Base-by-base conservation (phyloP, 495 filamentous ascomycete genomes). In the Astrocystis sublimbata region DNA sequence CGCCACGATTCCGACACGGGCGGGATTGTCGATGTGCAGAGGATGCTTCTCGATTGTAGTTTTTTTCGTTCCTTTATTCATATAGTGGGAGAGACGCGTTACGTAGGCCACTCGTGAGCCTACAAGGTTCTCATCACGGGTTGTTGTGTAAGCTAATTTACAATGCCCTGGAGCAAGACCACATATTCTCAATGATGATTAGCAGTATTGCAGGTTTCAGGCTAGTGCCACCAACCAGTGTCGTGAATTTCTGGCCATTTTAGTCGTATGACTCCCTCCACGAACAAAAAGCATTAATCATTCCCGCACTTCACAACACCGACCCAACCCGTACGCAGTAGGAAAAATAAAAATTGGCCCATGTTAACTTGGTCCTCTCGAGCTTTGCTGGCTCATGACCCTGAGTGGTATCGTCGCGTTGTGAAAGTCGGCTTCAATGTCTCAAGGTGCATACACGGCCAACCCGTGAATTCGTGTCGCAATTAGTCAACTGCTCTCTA, bases 401-500 rank as follows among this genome's bases (percentile, higher is more conserved):
- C 35, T 60, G 43, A 56, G 51, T 33, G 36, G 40, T 59, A 51
- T 71, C 69, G 65, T 67, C 63, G 59, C 68, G 65, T 74, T 61
- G 57, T 74, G 58, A 65, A 65, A 58, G 50, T 67, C 65, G n/a
- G n/a, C 68, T 46, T 72, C 61, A 60, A 61, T 33, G 65, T 36
- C 15, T 46, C 49, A 38, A 49, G 19, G 28, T 23, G 63, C 50
- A 52, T 46, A 54, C 47, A 24, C 33, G 52, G 30, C 53, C 56
- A 23, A 63, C 52, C 24, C 62, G n/a, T 40, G 17, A 43, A 50
- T 63, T 15, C 7, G 26, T 40, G 31, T 41, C 55, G 19, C 6
- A 8, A 31, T 50, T 33, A n/a, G n/a, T n/a, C 80, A 78, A 53
- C 82, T 80, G 50, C 71, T 60, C 78, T 77, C 68, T 81, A 82